Evolutionary conservation across 192 early-diverging fungal species (phyloP), one percentile per base, ranked within the genome.

Genomic region (Paraglomus occultum): DNA sequence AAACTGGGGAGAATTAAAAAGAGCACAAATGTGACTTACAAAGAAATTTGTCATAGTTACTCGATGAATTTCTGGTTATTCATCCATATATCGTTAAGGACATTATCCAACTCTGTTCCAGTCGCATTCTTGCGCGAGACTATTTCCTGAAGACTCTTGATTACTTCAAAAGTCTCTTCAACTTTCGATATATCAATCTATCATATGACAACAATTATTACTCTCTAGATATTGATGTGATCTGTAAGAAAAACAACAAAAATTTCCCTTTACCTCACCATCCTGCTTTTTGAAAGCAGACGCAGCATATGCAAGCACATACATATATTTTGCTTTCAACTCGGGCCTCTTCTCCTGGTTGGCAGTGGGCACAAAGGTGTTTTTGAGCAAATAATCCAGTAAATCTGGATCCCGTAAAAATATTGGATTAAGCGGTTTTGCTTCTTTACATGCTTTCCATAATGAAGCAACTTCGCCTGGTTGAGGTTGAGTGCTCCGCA

Each of bases 241-340:
- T 65, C 18, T 12, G 40, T 40, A 46, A 38, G 46, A 31, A 47
- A 51, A 55, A n/a, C 22, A 73, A 4, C 66, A 54, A 48, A 20
- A 57, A 12, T 57, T 22, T 6, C 10, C 6, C n/a, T n/a, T 57
- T 63, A 77, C 79, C 59, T 53, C 38, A 48, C 50, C 73, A 20
- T 71, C 64, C 11, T 74, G 50, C 10, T 72, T 64, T 46, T 84
- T 80, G 11, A 80, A 77, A 5, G 77, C 77, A 43, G 74, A 76
- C 1, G 79, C 76, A 1, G 84, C 82, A 68, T 79, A 81, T 5
- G 82, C 80, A 9, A 85, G 64, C 8, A 87, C 54, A 70, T 77
- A 84, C 3, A 85, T 58, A 18, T 80, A 75, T 43, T 85, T 81
- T 51, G 84, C 84, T 46, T 80, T 79, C 49, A 84, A 79, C 58